phyloP scores from a whole-genome alignment of 192 early-diverging fungal species.

The Oehlia diaphana region DNA sequence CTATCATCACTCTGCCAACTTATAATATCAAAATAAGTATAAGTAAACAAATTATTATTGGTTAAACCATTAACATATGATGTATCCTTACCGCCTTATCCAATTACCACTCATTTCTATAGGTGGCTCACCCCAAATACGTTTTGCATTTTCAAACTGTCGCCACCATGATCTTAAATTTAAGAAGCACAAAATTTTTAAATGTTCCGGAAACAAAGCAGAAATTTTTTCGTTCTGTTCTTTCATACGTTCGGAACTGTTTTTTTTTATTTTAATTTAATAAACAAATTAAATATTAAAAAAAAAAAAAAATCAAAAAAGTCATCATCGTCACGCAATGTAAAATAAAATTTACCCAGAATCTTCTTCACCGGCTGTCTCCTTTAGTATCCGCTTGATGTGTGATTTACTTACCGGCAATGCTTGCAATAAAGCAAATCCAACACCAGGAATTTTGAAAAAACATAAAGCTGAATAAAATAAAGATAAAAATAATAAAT shows the following conservation, averaged over 20 bases:
- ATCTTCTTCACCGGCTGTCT: conserved; percentile 32
- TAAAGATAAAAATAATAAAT: conserved; percentile 20
- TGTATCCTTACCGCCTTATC: conserved; percentile 34
- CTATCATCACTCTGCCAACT: conserved; percentile 57
- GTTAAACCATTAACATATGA: background rate
- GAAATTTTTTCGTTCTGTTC: conserved; percentile 28
- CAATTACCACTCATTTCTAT: conserved; percentile 53
- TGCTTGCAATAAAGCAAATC: conserved; percentile 42
- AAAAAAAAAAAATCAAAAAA: background rate
- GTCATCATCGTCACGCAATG: background rate
- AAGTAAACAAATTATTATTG: background rate
- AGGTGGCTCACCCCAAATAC: conserved; percentile 31
- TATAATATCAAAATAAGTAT: background rate
- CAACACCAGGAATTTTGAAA: conserved; percentile 51
- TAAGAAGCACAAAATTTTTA: conserved; percentile 38
- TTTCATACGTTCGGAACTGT: conserved; percentile 33
- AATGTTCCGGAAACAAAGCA: conserved; percentile 41
- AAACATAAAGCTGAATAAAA: conserved; percentile 41
- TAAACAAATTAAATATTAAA: background rate
- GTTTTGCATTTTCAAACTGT: conserved; percentile 44
- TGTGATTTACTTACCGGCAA: conserved; percentile 44
- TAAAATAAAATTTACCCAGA: background rate
- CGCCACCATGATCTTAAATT: conserved; percentile 41
- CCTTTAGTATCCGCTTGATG: conserved; percentile 41
- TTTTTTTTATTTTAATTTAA: conserved; percentile 5